These are phyloP conservation scores for Testicularia cyperi DNA, from an alignment of 1,284 basidiomycete genomes.

Conservation along the genomic window DNA sequence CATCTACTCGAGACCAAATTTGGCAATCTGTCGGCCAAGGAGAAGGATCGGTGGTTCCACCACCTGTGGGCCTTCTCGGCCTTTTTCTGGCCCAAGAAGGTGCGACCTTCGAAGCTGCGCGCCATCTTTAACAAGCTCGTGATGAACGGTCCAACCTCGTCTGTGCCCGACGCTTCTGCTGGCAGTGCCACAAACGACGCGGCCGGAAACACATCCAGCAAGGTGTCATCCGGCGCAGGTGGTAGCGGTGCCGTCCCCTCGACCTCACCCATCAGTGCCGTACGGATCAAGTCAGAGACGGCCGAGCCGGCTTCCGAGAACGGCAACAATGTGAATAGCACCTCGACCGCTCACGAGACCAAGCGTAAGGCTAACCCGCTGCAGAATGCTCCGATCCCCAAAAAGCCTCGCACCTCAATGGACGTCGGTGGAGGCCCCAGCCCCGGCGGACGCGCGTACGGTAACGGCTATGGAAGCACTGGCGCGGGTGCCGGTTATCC, in stretches of 20 bases:
- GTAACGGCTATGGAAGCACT: conserved; percentile 24
- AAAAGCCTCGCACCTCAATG: conserved; percentile 41
- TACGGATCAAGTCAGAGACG: conserved; percentile 18
- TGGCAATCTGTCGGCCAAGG: conserved; percentile 70
- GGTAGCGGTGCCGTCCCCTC: too few relatives aligned
- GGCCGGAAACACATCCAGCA: not conserved
- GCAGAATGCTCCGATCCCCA: conserved; percentile 40
- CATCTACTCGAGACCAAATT: conserved; percentile 73
- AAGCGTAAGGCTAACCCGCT: conserved; percentile 35
- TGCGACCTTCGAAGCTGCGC: conserved; percentile 48
- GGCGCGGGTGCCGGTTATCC: conserved; percentile 9
- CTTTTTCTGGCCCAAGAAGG: conserved; percentile 93
- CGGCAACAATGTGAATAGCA: conserved; percentile 3
- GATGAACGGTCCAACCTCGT: conserved; percentile 25
- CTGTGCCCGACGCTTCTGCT: conserved; percentile 4
- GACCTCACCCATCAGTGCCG: too few relatives aligned
- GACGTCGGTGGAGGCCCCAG: conserved; percentile 14
- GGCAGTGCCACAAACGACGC: not conserved
- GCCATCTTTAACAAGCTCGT: conserved; percentile 52
- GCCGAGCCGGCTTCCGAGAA: conserved; percentile 10
- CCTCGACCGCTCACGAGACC: conserved; percentile 8
- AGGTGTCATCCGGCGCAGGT: conserved; percentile 1
- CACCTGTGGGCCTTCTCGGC: conserved; percentile 86
- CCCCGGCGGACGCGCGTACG: conserved; percentile 17
- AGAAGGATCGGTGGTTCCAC: conserved; percentile 80